Base-by-base conservation (phyloP, 768 basidiomycete genomes). In the Hericium coralloides region DNA sequence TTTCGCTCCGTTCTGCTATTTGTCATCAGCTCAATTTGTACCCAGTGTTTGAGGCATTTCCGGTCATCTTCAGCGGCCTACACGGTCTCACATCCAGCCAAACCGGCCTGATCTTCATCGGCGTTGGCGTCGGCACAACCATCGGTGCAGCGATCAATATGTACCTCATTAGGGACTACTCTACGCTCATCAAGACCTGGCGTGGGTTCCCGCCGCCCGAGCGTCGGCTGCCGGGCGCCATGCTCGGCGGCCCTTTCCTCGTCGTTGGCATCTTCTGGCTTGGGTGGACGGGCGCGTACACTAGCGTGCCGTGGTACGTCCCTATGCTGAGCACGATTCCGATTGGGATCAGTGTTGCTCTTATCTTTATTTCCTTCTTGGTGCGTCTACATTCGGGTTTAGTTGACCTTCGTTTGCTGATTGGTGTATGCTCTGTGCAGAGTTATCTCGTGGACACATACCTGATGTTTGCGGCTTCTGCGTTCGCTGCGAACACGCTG, bases 391-490 rank as follows among this genome's bases (percentile, higher is more conserved):
- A 31, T 9, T 31, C 31, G 31, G 7, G 7, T 31, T 9, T 8
- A 31, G 10, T 6, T 9, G 10, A 8, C 31, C 8, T 37, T 26
- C 41, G n/a, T 12, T 20, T 12, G 14, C 49, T 18, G 22, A 38
- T 7, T 12, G 15, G 38, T 7, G 39, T 18, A 43, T 31, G 7
- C 31, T 2, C 20, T 38, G 6, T 55, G 9, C 31, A 59, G 55
- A 59, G 38, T n/a, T 59, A 59, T 49, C 43, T 59, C 36, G 53
- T 59, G 2, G 58, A 59, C 38, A 55, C 55, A 15, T 59, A 59
- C n/a, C 55, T 51, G 52, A 55, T 59, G 58, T 55, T 47, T 36
- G 38, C 58, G 0, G 58, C 58, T 18, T 59, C 58, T 18, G 58
- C 54, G n/a, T 50, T 59, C 31, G 53, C 58, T 22, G 53, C 55